Evolutionary conservation across 2,329 filamentous ascomycete species (phyloP).

Genomic region (Dactylellina leptospora): DNA sequence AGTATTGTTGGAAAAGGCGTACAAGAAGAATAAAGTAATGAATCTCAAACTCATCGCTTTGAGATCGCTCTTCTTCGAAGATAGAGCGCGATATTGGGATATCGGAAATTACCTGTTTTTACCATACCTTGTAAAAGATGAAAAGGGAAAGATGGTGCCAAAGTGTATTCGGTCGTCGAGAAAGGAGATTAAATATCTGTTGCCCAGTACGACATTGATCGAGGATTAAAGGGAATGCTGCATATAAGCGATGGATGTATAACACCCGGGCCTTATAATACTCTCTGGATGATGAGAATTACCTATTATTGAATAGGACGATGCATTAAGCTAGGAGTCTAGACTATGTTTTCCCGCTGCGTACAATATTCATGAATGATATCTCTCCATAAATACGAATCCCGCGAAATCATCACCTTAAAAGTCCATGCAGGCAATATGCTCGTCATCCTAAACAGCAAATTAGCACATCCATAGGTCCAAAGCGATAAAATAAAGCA

Average conservation of each 20-base stretch:
- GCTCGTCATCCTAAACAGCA: slow-evolving; percentile 54
- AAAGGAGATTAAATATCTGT: not conserved
- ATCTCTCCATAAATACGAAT: no score
- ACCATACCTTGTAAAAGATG: not conserved
- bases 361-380: no score
- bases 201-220: not conserved
- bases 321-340: no score
- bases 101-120: not conserved
- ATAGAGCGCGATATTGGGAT: no score
- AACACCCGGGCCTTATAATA: not conserved
- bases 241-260: no score
- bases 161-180: not conserved
- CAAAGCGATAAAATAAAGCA: slow-evolving; percentile 53
- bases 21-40: no score
- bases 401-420: no score
- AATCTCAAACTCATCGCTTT: no score
- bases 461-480: slow-evolving; percentile 59
- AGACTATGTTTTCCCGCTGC: no score
- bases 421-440: slow-evolving; percentile 56
- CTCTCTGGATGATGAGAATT: not conserved
- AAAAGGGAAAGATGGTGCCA: not conserved
- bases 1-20: no score
- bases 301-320: slow-evolving; percentile 2
- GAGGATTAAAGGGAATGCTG: not conserved
- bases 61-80: no score